phyloP scores from a whole-genome alignment of 192 early-diverging fungal species.

The Backusella luteola region DNA sequence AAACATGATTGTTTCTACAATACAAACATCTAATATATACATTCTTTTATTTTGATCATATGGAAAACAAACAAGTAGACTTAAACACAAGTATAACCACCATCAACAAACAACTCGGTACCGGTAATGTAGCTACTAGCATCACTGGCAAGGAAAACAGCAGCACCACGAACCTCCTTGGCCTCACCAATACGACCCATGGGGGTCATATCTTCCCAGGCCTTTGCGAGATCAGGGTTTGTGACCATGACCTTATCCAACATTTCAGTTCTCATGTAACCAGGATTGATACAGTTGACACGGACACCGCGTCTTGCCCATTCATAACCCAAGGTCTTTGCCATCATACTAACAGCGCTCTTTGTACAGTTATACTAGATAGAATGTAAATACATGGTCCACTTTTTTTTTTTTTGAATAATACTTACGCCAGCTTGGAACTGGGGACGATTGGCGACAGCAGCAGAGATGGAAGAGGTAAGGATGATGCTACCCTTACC shows the following conservation, averaged over 20 bases:
- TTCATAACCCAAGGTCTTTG: slow-evolving; percentile 29
- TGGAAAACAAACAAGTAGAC: too few species aligned
- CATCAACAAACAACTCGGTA: slow-evolving; percentile 34
- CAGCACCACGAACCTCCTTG: slow-evolving; percentile 30
- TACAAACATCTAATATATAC: not conserved
- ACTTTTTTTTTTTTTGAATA: not conserved
- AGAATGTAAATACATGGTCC: not conserved
- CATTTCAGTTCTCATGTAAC: slow-evolving; percentile 30
- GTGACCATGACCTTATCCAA: not conserved
- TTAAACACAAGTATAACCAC: slow-evolving; percentile 37
- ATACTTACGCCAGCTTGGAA: slow-evolving; percentile 30
- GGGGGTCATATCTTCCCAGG: slow-evolving; percentile 27
- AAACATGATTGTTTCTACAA: too few species aligned
- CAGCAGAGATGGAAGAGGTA: slow-evolving; percentile 34
- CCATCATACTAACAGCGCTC: slow-evolving; percentile 28
- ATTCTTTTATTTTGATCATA: not conserved
- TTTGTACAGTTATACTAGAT: slow-evolving; percentile 32
- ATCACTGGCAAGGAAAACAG: slow-evolving; percentile 34
- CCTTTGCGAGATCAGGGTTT: slow-evolving; percentile 3
- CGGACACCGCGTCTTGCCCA: slow-evolving; percentile 31
- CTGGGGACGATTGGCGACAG: slow-evolving; percentile 34
- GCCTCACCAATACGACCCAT: slow-evolving; percentile 36
- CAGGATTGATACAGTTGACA: slow-evolving; percentile 30
- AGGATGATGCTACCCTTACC: slow-evolving; percentile 28
- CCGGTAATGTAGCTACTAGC: slow-evolving; percentile 36